Conservation (phyloP, 208 protist species). For the Trypanosoma caninum region DNA sequence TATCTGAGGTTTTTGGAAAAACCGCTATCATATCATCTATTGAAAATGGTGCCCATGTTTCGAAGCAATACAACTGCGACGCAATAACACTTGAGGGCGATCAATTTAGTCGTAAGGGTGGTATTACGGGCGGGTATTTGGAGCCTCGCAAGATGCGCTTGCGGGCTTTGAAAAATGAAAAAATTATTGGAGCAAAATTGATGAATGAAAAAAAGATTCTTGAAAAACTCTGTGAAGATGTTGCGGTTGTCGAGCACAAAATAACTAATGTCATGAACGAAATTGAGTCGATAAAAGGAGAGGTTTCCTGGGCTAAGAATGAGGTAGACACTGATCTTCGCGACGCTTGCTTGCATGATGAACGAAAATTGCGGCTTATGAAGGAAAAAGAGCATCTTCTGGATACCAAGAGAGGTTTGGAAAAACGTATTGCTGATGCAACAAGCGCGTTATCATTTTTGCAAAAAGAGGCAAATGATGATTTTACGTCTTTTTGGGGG, state of each 20-base stretch:
- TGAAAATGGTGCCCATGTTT: constrained; percentile 69
- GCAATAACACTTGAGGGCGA: constrained; percentile 95
- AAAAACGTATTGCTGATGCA: constrained; percentile 39
- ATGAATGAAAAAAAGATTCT: constrained; percentile 32
- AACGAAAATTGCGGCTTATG: constrained; percentile 30
- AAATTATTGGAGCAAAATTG: constrained; percentile 25
- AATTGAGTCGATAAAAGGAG: constrained; percentile 55
- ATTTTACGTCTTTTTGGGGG: constrained; percentile 63
- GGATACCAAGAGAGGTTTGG: constrained; percentile 32
- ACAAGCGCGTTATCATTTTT: constrained; percentile 30
- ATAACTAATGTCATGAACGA: constrained; percentile 80
- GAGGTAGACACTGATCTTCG: constrained; percentile 39
- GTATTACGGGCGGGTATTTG: constrained; percentile 95
- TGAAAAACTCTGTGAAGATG: constrained; percentile 56
- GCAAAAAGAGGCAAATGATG: constrained; percentile 45
- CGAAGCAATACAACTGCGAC: constrained; percentile 80
- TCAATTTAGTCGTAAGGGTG: constrained; percentile 83
- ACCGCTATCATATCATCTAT: constrained; percentile 87
- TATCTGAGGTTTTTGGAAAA: constrained; percentile 94
- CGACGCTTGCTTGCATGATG: constrained; percentile 38
- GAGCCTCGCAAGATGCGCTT: constrained; percentile 87
- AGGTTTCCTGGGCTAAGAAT: constrained; percentile 44
- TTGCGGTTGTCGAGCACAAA: constrained; percentile 65
- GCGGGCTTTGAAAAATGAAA: constrained; percentile 44
- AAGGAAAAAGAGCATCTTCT: constrained; percentile 50